Evolutionary conservation across 345 rosid species (phyloP).

Genomic region (Syzygium aromaticum): DNA sequence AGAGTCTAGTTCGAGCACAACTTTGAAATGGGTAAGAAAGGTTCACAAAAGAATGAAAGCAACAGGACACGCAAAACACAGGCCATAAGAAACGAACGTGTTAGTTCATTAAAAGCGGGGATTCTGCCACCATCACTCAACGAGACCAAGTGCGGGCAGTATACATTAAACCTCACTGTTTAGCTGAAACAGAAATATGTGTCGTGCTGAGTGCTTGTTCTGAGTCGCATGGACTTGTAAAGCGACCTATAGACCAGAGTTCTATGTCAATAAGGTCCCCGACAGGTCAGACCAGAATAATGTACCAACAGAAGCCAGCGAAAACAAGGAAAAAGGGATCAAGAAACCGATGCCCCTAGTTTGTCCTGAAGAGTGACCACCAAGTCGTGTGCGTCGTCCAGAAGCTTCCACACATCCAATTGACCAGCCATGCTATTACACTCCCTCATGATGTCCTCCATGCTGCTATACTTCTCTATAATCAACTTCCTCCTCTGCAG

Average conservation of each 20-base stretch:
- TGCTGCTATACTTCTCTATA: slow-evolving; percentile 80
- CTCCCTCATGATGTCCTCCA: slow-evolving; percentile 93
- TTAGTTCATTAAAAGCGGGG: not conserved
- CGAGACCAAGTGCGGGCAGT: slow-evolving; percentile 7
- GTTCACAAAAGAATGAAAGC: not conserved
- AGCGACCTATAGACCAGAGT: not conserved
- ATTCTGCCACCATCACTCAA: slow-evolving; percentile 14
- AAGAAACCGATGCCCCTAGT: slow-evolving; percentile 22
- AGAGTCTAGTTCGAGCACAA: not conserved
- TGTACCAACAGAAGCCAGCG: not conserved
- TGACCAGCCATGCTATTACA: slow-evolving; percentile 93
- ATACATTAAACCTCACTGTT: not conserved
- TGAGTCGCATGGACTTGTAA: not conserved
- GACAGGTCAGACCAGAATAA: not conserved
- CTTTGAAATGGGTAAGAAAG: not conserved
- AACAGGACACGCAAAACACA: not conserved
- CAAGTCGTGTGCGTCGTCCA: slow-evolving; percentile 90
- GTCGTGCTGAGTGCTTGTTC: not conserved
- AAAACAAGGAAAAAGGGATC: not conserved
- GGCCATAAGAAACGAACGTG: not conserved
- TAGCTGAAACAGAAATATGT: not conserved
- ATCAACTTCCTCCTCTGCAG: slow-evolving; percentile 89
- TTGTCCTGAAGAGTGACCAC: slow-evolving; percentile 78
- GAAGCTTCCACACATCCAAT: slow-evolving; percentile 93
- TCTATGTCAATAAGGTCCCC: not conserved